These are phyloP conservation scores for Diaporthe sp. DNA, from an alignment of 2,329 filamentous ascomycete genomes.

Conservation along the genomic window DNA sequence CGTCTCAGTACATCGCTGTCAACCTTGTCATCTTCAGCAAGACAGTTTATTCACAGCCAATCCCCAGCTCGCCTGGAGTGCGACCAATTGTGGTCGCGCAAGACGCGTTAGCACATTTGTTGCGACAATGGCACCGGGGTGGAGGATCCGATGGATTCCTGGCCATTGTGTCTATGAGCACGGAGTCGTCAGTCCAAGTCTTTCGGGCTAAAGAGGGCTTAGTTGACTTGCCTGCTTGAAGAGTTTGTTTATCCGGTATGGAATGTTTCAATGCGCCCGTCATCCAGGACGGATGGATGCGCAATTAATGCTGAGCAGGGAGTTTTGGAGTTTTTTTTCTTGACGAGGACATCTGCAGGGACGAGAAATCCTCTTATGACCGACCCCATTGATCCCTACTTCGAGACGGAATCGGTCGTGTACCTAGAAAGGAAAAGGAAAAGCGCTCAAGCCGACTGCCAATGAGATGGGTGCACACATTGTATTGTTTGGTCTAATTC, in stretches of 20 bases:
- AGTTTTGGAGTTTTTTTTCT: background rate
- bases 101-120: constrained; percentile 4
- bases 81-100: constrained; percentile 6
- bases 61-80: background rate
- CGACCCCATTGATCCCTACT: constrained; percentile 51
- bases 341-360: background rate
- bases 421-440: too few relatives aligned
- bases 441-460: too few relatives aligned
- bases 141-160: background rate
- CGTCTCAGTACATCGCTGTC: background rate
- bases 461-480: too few relatives aligned
- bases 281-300: background rate
- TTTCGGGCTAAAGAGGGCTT: constrained; percentile 6
- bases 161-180: background rate
- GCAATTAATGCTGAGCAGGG: background rate
- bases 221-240: background rate
- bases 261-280: background rate
- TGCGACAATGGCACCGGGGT: background rate
- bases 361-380: background rate
- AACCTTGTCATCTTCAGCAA: background rate
- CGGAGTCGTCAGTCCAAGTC: background rate
- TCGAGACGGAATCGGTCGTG: constrained; percentile 47
- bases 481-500: too few relatives aligned
- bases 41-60: background rate
- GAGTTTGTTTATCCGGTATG: rapidly evolving